phyloP scores from a whole-genome alignment of 2,329 filamentous ascomycete species.

The Penicillium sp. region DNA sequence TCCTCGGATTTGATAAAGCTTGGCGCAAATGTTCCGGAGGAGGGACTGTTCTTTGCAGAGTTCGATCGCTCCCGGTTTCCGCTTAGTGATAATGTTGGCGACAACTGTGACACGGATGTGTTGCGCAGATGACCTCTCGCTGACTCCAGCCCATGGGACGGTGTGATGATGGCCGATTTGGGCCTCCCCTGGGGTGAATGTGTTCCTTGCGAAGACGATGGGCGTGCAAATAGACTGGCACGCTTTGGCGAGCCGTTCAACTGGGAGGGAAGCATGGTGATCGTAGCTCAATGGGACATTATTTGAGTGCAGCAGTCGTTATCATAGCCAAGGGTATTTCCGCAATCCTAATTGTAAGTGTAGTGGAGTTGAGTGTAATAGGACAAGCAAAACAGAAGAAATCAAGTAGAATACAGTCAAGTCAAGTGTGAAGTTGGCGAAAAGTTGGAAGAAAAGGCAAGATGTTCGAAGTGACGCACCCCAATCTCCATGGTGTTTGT shows the following conservation, averaged over 20 bases:
- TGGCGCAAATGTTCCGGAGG: slow-evolving; percentile 80
- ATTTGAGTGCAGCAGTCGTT: slow-evolving; percentile 16
- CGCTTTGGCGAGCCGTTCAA: slow-evolving; percentile 62
- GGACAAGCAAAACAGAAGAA: slow-evolving; percentile 2
- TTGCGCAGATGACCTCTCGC: slow-evolving; percentile 56
- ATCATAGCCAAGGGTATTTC: slow-evolving; percentile 13
- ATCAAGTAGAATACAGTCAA: neutral
- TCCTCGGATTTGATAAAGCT: slow-evolving; percentile 90
- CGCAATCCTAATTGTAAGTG: neutral
- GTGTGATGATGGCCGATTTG: slow-evolving; percentile 65
- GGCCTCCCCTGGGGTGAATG: slow-evolving; percentile 45
- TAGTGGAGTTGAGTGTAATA: neutral
- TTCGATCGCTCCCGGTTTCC: slow-evolving; percentile 45
- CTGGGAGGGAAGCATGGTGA: slow-evolving; percentile 47
- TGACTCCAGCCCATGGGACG: slow-evolving; percentile 41
- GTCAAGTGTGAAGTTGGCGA: neutral
- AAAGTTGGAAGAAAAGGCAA: slow-evolving; percentile 7
- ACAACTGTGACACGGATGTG: slow-evolving; percentile 57
- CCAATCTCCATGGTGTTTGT: slow-evolving; percentile 29
- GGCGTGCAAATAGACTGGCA: slow-evolving; percentile 69
- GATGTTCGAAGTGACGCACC: slow-evolving; percentile 8
- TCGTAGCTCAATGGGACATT: slow-evolving; percentile 24
- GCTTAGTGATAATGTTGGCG: slow-evolving; percentile 38
- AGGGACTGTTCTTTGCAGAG: slow-evolving; percentile 56
- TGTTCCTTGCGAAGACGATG: slow-evolving; percentile 54